Conservation (phyloP, 1,284 basidiomycete species). For the Puccinia novopanici region DNA sequence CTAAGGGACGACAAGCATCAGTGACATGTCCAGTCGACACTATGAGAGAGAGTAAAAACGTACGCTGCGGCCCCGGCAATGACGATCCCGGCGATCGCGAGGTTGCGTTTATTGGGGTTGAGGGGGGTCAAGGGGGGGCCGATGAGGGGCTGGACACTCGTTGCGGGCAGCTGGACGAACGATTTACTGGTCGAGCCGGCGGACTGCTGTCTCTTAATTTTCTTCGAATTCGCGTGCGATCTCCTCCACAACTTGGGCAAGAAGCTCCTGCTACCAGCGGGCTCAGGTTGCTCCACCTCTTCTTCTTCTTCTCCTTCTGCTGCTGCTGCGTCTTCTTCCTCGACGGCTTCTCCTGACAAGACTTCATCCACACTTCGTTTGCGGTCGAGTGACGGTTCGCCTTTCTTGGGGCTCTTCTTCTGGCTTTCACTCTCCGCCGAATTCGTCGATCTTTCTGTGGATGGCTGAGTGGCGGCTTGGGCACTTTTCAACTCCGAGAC, state of each 20-base stretch:
- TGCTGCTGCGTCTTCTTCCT: background rate
- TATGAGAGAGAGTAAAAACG: background rate
- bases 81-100: constrained; percentile 38
- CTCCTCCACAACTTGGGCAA: constrained; percentile 21
- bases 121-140: background rate
- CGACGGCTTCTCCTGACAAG: background rate
- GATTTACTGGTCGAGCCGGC: background rate
- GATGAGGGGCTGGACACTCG: background rate
- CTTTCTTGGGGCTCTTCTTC: background rate
- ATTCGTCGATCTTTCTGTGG: background rate
- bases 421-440: background rate
- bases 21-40: background rate
- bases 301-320: no score
- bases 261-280: background rate
- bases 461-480: background rate
- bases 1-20: background rate
- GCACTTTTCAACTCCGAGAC: constrained; percentile 10
- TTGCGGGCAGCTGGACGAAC: background rate
- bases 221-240: background rate
- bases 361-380: constrained; percentile 26
- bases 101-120: constrained; percentile 32
- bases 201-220: background rate
- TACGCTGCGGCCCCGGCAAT: constrained; percentile 48
- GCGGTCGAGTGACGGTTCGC: background rate
- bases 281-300: background rate